Evolutionary conservation across 805 yeast species (phyloP).

Genomic region (Kodamaea restingae): DNA sequence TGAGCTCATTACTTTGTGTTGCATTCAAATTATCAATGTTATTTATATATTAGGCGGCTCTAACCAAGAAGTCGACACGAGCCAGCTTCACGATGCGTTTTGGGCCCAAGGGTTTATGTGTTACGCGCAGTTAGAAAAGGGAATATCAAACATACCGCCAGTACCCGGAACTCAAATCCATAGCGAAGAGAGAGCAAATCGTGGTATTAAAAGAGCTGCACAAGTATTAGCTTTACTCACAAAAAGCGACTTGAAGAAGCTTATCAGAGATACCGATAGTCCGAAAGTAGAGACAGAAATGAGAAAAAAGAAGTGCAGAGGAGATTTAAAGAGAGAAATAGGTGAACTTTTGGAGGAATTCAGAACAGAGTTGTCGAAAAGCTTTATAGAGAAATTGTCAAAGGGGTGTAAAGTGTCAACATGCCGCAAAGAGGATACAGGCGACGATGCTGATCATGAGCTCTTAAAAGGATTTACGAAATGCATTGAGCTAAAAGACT

Average conservation of each 20-base stretch:
- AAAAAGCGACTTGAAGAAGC: not conserved
- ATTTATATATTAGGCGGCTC: constrained; percentile 10
- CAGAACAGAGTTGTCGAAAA: no score
- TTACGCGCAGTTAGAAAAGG: not conserved
- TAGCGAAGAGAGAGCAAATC: not conserved
- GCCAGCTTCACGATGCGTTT: constrained; percentile 12
- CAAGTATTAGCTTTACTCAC: not conserved
- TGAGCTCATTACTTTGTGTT: constrained; percentile 9
- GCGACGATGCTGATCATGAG: no score
- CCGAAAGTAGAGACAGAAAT: not conserved
- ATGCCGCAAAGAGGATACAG: no score
- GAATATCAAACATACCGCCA: not conserved
- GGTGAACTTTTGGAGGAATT: no score
- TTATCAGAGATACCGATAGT: not conserved
- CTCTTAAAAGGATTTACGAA: not conserved
- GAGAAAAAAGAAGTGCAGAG: not conserved
- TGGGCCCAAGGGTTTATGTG: constrained; percentile 9
- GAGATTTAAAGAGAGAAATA: not conserved
- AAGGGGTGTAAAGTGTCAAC: not conserved
- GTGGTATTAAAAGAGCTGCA: not conserved
- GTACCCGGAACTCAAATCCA: no score
- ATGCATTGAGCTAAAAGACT: not conserved
- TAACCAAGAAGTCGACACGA: constrained; percentile 3
- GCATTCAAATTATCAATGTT: constrained; percentile 8
- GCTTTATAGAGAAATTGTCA: not conserved